Base-by-base conservation (phyloP, 1,284 basidiomycete species). In the Sphagnurus paluster region DNA sequence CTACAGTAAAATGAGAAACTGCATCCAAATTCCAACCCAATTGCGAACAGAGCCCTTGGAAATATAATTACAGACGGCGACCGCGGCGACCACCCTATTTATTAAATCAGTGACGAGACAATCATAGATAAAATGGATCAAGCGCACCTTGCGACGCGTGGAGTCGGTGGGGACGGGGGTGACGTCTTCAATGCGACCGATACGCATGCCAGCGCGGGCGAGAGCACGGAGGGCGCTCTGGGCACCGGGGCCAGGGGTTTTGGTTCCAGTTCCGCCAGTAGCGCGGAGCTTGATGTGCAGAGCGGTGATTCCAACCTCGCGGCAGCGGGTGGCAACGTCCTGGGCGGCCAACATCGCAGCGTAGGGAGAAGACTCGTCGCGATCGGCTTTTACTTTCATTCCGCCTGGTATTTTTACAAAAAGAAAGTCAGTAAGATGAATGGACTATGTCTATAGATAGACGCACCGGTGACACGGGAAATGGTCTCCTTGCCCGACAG, bases 371-470 rank as follows among this genome's bases (percentile, higher is more conserved):
- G 95, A 98, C 79, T 99, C 96, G 77, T 99, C 96, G 76, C 97
- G 92, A 75, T 99, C 96, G 32, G 96, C 97, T 81, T 99, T 99
- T 79, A 99, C 96, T 80, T 99, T 99, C 97, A 99, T 99, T 57
- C 96, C 96, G 66, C 91, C 90, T 90, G 53, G 42, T 39, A 30
- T 39, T 34, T 28, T 13, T 4, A 34, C 3, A 10, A 21, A 29
- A 36, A n/a, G n/a, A n/a, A n/a, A 13, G 32, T 44, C 39, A 50
- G 33, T 20, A 28, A 7, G 17, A 24, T 34, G 10, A 13, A 30
- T 29, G 26, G 1, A 16, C 13, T 41, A 39, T 40, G 2, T 17
- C 26, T 29, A 30, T 19, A n/a, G 14, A 14, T 24, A 28, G 14
- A 75, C 79, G 60, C 54, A 89, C 94, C 95, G 58, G 96, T 99